Evolutionary conservation across 441 rosid species (phyloP).

Genomic region (Lepidium campestre): DNA sequence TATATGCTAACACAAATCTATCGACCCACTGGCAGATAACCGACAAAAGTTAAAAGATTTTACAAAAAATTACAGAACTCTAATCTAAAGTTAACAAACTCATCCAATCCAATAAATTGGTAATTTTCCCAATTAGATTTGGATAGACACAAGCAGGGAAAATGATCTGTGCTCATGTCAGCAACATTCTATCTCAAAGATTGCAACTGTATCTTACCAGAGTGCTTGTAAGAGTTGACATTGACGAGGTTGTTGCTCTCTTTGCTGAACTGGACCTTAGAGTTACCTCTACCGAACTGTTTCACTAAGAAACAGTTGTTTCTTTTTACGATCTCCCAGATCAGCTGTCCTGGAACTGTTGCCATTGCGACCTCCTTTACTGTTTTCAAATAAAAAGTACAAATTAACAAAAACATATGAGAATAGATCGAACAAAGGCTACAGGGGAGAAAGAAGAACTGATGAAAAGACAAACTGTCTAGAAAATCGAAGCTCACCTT

Average conservation of each 20-base stretch:
- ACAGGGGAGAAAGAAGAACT: background rate
- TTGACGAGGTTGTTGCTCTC: slow-evolving; percentile 64
- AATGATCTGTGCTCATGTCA: background rate
- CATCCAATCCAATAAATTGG: background rate
- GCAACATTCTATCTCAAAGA: background rate
- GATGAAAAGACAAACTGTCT: background rate
- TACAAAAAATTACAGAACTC: background rate
- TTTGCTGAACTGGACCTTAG: slow-evolving; percentile 57
- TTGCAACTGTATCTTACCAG: slow-evolving; percentile 28
- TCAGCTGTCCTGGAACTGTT: slow-evolving; percentile 57
- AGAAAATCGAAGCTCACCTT: background rate
- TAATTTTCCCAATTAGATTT: background rate
- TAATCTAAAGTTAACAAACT: background rate
- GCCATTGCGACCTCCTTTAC: slow-evolving; percentile 35
- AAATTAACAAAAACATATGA: background rate
- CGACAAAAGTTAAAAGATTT: background rate
- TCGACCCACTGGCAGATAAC: background rate
- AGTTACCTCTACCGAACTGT: slow-evolving; percentile 55
- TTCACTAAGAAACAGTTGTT: slow-evolving; percentile 64
- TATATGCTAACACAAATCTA: background rate
- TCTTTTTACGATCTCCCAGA: slow-evolving; percentile 70
- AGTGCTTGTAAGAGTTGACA: slow-evolving; percentile 65
- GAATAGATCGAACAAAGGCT: background rate
- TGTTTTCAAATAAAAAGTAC: background rate
- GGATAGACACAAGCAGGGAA: background rate